Evolutionary conservation across 1,139 yeast genomes (phyloP).

Genomic region (Magnusiomyces tetraspermus): DNA sequence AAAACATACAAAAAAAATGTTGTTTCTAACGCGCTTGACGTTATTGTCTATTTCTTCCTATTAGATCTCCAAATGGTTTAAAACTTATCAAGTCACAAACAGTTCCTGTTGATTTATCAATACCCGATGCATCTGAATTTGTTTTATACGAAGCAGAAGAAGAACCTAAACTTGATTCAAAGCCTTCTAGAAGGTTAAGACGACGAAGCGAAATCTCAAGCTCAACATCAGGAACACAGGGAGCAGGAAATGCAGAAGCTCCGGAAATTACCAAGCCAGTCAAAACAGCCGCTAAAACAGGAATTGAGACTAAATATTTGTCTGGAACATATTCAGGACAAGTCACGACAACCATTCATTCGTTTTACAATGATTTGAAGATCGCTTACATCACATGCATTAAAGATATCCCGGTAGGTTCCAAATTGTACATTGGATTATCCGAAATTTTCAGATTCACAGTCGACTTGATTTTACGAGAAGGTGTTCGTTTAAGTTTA

Average conservation of each 20-base stretch:
- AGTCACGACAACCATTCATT: constrained; percentile 12
- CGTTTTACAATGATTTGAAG: constrained; percentile 63
- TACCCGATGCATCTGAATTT: constrained; percentile 9
- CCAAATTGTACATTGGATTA: constrained; percentile 46
- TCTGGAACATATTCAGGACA: constrained; percentile 10
- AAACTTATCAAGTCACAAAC: constrained; percentile 7
- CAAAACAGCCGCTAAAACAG: constrained; percentile 3
- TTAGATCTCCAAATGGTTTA: constrained; percentile 10
- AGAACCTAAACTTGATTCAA: constrained; percentile 4
- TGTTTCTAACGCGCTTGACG: neutral
- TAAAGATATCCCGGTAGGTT: constrained; percentile 44
- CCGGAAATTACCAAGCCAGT: constrained; percentile 2
- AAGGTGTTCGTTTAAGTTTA: constrained; percentile 44
- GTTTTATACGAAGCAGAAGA: constrained; percentile 1
- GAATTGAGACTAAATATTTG: constrained; percentile 10
- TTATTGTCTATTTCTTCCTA: neutral
- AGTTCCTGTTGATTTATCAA: constrained; percentile 13
- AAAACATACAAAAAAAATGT: neutral
- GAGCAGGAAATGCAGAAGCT: constrained; percentile 1
- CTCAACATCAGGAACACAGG: neutral
- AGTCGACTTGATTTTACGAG: constrained; percentile 64
- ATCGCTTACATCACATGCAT: constrained; percentile 48
- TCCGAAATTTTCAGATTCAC: constrained; percentile 65
- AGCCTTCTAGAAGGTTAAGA: neutral
- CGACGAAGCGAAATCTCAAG: constrained; percentile 1